Base-by-base conservation (phyloP, 352 stramenopile species). In the Achlya hypogyna region DNA sequence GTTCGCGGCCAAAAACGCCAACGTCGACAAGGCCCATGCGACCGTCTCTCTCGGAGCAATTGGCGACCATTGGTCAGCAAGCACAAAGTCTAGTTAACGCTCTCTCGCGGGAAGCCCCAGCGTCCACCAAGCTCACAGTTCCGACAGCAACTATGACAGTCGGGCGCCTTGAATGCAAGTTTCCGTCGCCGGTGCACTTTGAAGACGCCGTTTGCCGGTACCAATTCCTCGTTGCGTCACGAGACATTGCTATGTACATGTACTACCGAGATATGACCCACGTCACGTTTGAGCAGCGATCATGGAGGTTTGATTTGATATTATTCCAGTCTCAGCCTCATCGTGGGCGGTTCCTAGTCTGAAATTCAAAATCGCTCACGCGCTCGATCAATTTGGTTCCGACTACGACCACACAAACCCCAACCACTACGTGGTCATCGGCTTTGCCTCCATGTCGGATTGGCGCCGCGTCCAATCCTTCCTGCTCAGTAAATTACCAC, bases 191-290 rank as follows among this genome's bases (percentile, higher is more conserved):
- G 18, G 35, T 25, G 5, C 12, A 9, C 31, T 62, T 62, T 38
- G 5, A 22, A 2, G 18, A 22, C 18, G 16, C 25, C 31, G 23
- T 25, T 6, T 45, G 27, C 29, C 29, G 31, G 4, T 62, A 62
- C 53, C 53, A 62, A 23, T 62, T 62, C 31, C 5, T 62, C 5
- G 25, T 45, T 25, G 53, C 25, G 10, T 29, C 23, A 3, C 53
- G 31, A n/a, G 53, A 62, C 53, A 62, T 62, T 62, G 53, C 53
- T 20, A 62, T 62, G 53, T 4, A 27, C 53, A 62, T 62, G 53
- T 62, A 62, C 35, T 62, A 47, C 31, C 53, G 31, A 5, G 53
- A 62, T 23, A 62, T 62, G 53, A 45, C 31, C 12, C 25, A 49
- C 10, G 35, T 49, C 35, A 49, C 22, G 4, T 43, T 60, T 6